These are phyloP conservation scores for Tolypocladium ovalisporum DNA, from an alignment of 2,329 filamentous ascomycete genomes.

Conservation along the genomic window DNA sequence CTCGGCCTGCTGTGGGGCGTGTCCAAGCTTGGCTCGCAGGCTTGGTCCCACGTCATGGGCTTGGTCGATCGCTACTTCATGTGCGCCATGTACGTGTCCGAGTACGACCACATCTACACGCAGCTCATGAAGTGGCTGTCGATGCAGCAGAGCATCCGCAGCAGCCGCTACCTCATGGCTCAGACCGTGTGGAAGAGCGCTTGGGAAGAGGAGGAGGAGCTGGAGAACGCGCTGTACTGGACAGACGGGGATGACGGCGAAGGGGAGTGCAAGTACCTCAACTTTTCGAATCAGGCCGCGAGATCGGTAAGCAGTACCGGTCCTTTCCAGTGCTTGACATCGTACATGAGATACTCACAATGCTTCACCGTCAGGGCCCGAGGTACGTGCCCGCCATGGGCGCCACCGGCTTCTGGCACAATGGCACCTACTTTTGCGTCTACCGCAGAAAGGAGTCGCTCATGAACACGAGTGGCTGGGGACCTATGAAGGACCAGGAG, in stretches of 20 bases:
- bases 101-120: slow-evolving; percentile 45
- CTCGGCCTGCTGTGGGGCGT: slow-evolving; percentile 37
- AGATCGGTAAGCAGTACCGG: slow-evolving; percentile 26
- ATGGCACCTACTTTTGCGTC: slow-evolving; percentile 37
- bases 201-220: slow-evolving; percentile 44
- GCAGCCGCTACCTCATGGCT: slow-evolving; percentile 41
- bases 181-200: slow-evolving; percentile 43
- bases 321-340: not conserved
- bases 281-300: slow-evolving; percentile 48
- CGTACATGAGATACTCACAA: not conserved
- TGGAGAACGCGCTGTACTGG: slow-evolving; percentile 24
- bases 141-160: slow-evolving; percentile 36
- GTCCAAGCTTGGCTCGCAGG: slow-evolving; percentile 23
- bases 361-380: slow-evolving; percentile 24
- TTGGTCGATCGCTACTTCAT: slow-evolving; percentile 35
- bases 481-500: slow-evolving; percentile 39
- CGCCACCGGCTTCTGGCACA: slow-evolving; percentile 42
- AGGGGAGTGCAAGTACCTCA: slow-evolving; percentile 34
- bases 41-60: slow-evolving; percentile 20
- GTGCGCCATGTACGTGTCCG: slow-evolving; percentile 40
- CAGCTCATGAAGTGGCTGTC: slow-evolving; percentile 50
- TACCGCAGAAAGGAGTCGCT: slow-evolving; percentile 32
- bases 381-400: slow-evolving; percentile 44
- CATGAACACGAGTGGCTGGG: slow-evolving; percentile 19
- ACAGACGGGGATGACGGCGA: slow-evolving; percentile 25